Conservation (phyloP, 192 early-diverging fungal species). For the Coemansia sp. region DNA sequence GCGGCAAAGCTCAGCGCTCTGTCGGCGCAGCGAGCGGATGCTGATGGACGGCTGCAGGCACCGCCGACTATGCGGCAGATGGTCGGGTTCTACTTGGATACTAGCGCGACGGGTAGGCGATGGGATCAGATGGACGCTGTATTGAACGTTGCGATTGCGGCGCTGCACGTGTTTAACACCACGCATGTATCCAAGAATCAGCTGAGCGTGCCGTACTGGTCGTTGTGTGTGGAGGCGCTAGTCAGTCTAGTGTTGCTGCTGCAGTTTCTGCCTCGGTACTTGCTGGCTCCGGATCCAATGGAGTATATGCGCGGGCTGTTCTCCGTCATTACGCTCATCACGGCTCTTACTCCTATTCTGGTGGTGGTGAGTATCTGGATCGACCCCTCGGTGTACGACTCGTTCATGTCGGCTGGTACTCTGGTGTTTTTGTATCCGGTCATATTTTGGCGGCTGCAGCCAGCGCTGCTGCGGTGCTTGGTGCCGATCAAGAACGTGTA, state of each 20-base stretch:
- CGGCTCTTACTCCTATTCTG: constrained; percentile 59
- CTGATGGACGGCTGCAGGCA: constrained; percentile 33
- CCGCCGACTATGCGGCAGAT: constrained; percentile 54
- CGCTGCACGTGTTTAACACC: constrained; percentile 60
- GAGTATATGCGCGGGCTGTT: constrained; percentile 53
- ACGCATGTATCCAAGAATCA: constrained; percentile 41
- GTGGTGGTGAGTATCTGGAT: constrained; percentile 46
- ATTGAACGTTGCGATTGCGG: constrained; percentile 54
- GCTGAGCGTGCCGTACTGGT: constrained; percentile 54
- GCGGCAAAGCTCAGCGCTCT: constrained; percentile 35
- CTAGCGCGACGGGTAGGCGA: constrained; percentile 51
- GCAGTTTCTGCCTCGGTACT: constrained; percentile 64
- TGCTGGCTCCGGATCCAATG: constrained; percentile 60
- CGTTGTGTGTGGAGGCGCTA: constrained; percentile 46
- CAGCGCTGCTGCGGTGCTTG: constrained; percentile 60
- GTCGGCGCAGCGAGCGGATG: constrained; percentile 38
- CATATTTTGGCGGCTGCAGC: constrained; percentile 68
- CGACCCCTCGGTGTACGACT: constrained; percentile 40
- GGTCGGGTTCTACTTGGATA: constrained; percentile 56
- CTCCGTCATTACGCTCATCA: constrained; percentile 60
- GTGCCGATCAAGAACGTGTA: constrained; percentile 67
- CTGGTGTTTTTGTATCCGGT: constrained; percentile 63
- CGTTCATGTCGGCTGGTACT: constrained; percentile 65
- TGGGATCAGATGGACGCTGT: constrained; percentile 66
- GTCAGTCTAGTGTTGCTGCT: constrained; percentile 56